Evolutionary conservation across 371 early-diverging fungal species (phyloP).

Genomic region (Mucor racemosus): DNA sequence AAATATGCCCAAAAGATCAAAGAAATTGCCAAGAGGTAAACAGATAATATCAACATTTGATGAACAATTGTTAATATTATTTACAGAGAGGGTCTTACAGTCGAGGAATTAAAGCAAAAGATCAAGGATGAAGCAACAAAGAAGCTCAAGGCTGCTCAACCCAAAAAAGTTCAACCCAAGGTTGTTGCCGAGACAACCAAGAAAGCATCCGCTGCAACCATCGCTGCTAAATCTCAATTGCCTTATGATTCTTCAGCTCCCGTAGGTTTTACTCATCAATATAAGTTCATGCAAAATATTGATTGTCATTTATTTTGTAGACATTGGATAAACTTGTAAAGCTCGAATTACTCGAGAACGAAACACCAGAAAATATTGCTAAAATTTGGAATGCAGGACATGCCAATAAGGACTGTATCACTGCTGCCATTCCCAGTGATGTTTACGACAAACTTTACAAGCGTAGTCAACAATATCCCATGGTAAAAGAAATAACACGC

Average conservation of each 20-base stretch:
- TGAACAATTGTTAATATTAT: not conserved
- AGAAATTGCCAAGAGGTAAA: conserved; percentile 64
- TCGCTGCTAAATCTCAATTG: conserved; percentile 37
- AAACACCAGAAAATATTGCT: conserved; percentile 68
- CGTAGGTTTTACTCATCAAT: conserved; percentile 22
- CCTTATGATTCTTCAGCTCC: conserved; percentile 56
- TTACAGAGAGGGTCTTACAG: conserved; percentile 49
- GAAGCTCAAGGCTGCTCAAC: conserved; percentile 28
- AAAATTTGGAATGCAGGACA: conserved; percentile 90
- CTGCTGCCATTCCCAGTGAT: conserved; percentile 76
- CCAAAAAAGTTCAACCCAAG: conserved; percentile 22
- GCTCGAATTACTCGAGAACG: conserved; percentile 68
- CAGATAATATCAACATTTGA: not conserved
- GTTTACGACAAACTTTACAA: conserved; percentile 73
- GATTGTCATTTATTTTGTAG: conserved; percentile 27
- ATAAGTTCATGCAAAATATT: not conserved
- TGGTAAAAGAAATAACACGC: conserved; percentile 53
- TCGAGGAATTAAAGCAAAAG: conserved; percentile 58
- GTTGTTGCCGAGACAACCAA: conserved; percentile 23
- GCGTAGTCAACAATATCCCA: conserved; percentile 70
- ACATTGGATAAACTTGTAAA: conserved; percentile 82
- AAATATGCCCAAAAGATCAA: conserved; percentile 78
- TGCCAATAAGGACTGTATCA: conserved; percentile 67
- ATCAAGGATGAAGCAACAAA: conserved; percentile 41
- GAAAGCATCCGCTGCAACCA: conserved; percentile 35